Base-by-base conservation (phyloP, 768 basidiomycete species). In the Xanthoconium stramineum region DNA sequence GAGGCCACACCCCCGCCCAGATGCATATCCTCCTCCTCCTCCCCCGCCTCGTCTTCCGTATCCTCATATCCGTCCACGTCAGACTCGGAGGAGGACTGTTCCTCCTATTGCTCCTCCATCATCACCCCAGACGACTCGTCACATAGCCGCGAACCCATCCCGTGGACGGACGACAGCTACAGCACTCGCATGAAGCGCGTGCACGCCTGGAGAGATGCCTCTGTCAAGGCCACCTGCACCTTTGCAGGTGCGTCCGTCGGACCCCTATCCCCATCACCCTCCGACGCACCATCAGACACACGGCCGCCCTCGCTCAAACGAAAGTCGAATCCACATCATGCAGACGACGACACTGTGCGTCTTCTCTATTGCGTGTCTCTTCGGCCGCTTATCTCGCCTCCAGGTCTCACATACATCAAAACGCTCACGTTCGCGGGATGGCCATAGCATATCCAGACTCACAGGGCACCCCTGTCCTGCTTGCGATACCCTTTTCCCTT, bases 31-130 rank as follows among this genome's bases (percentile, higher is more conserved):
- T 65, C 68, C 60, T 52, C 75, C 73, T 70, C 70, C 76, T 70
- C 70, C 17, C 74, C 72, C 3, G 76, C 75, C 7, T 76, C 77
- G 0, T 77, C 75, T 29, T 75, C 72, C 6, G 66, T 58, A 30
- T 72, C 70, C 29, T 74, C 74, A 14, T 73, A 64, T 6, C 70
- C 77, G 0, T 69, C 62, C 67, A 74, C 59, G 69, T 78, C 55
- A 2, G 67, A 62, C 48, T 59, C 63, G 9, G 72, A 70, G 44
- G 80, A 80, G n/a, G 80, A 81, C 60, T 78, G 78, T 69, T 78
- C 83, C 0, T 88, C 86, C 0, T 90, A 89, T 60, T 89, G 88
- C 76, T 90, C 88, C 19, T 89, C 87, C 19, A 81, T 82, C 60
- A 57, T 76, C 50, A 70, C 76, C 13, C 73, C 70, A 36, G 74